Conservation (phyloP, 768 basidiomycete species). For the Tulasnella sp. region DNA sequence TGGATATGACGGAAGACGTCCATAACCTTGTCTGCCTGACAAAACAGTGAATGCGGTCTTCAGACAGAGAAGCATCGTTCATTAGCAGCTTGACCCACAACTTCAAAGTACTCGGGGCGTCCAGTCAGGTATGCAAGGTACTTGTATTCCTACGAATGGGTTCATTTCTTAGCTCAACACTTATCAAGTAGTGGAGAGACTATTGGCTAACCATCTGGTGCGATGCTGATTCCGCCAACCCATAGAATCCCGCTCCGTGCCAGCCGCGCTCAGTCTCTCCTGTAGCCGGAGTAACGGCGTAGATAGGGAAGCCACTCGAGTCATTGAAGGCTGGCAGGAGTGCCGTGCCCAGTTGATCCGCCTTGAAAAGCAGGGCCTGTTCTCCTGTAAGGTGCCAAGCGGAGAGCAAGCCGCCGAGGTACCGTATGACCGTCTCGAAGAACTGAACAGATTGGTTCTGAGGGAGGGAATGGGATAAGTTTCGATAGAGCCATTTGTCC, state of each 20-base stretch:
- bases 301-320: slow-evolving; percentile 57
- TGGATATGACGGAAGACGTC: not conserved
- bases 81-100: slow-evolving; percentile 8
- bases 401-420: slow-evolving; percentile 37
- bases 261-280: slow-evolving; percentile 25
- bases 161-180: no score
- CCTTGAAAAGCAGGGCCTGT: slow-evolving; percentile 27
- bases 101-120: slow-evolving; percentile 48
- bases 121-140: slow-evolving; percentile 74
- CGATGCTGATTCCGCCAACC: slow-evolving; percentile 62
- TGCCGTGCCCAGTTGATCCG: slow-evolving; percentile 43
- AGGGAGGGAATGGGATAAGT: not conserved
- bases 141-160: slow-evolving; percentile 47
- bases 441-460: slow-evolving; percentile 13
- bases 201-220: slow-evolving; percentile 43
- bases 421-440: slow-evolving; percentile 37
- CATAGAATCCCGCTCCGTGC: not conserved
- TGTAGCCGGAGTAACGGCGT: slow-evolving; percentile 54
- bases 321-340: slow-evolving; percentile 67
- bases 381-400: slow-evolving; percentile 33
- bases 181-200: not conserved
- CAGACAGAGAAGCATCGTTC: not conserved
- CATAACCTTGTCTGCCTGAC: not conserved
- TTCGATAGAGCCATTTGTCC: not conserved
- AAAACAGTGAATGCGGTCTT: no score